Percentiles rank a stretch among this genome's conserved stretches.
Conservation (phyloP, 2,329 filamentous ascomycete species). For the Hirsutella rhossiliensis region DNA sequence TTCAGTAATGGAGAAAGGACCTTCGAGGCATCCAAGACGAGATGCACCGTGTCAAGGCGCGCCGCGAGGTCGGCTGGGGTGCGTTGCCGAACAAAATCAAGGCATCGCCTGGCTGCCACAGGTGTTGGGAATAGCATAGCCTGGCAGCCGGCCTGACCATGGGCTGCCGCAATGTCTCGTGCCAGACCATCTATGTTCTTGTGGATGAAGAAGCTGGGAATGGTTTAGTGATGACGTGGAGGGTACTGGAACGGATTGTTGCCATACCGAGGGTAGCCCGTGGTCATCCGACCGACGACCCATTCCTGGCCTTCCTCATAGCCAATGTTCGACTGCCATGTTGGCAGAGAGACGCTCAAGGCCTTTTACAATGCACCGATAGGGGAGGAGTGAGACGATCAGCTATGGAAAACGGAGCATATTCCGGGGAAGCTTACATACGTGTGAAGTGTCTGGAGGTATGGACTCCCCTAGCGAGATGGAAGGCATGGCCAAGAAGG, state of each 20-base stretch:
- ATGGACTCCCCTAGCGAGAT: slow-evolving; percentile 57
- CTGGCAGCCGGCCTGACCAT: slow-evolving; percentile 49
- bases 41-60: slow-evolving; percentile 45
- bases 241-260: too few species aligned
- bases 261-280: slow-evolving; percentile 77
- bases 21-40: slow-evolving; percentile 47
- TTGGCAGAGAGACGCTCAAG: slow-evolving; percentile 89
- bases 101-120: slow-evolving; percentile 58
- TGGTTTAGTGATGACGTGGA: too few species aligned
- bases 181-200: slow-evolving; percentile 67
- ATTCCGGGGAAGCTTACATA: slow-evolving; percentile 28
- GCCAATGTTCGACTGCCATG: slow-evolving; percentile 80
- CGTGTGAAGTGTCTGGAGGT: slow-evolving; percentile 67
- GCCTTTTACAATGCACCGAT: slow-evolving; percentile 42
- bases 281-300: slow-evolving; percentile 76
- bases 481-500: slow-evolving; percentile 25
- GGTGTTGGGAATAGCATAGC: slow-evolving; percentile 77
- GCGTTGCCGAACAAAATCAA: slow-evolving; percentile 56
- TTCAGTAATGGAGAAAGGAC: slow-evolving; percentile 37
- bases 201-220: slow-evolving; percentile 85
- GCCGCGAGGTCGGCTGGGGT: slow-evolving; percentile 36
- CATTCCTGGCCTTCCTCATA: slow-evolving; percentile 89
- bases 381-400: neutral
- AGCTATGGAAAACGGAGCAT: neutral
- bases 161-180: slow-evolving; percentile 49